Percentiles rank a stretch among this genome's conserved stretches.
Conservation (phyloP, 108 stramenopile species). For the Discostella pseudostelligera region DNA sequence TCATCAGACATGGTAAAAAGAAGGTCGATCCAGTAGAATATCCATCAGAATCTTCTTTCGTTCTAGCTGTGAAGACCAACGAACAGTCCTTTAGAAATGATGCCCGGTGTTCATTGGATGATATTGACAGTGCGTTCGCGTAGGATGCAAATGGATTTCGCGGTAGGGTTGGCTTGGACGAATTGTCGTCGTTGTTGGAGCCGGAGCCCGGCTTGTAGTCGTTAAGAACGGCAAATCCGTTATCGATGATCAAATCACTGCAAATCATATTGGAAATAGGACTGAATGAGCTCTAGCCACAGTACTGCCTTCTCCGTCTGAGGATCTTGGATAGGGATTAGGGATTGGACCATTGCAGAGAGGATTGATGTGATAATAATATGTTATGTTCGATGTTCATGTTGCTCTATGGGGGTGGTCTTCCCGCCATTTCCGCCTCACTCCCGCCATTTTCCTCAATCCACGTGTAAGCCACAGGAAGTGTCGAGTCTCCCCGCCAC, state of each 20-base stretch:
- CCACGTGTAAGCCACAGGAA: no score
- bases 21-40: constrained; percentile 82
- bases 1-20: constrained; percentile 78
- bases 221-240: constrained; percentile 43
- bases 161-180: constrained; percentile 57
- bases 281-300: no score
- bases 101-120: constrained; percentile 22
- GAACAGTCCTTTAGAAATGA: constrained; percentile 64
- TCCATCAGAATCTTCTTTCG: constrained; percentile 62
- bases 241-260: constrained; percentile 37
- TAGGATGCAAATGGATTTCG: constrained; percentile 62
- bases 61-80: constrained; percentile 75
- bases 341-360: no score
- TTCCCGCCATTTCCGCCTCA: no score
- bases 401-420: no score
- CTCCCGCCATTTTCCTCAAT: no score
- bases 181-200: constrained; percentile 14
- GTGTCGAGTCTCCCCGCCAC: no score
- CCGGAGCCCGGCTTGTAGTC: constrained; percentile 21
- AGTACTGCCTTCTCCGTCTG: no score
- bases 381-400: no score
- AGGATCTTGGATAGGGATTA: no score
- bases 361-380: no score
- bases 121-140: constrained; percentile 47
- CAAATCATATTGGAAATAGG: background rate